Base-by-base conservation (phyloP, 192 early-diverging fungal genomes). In the Allomyces macrogynus region DNA sequence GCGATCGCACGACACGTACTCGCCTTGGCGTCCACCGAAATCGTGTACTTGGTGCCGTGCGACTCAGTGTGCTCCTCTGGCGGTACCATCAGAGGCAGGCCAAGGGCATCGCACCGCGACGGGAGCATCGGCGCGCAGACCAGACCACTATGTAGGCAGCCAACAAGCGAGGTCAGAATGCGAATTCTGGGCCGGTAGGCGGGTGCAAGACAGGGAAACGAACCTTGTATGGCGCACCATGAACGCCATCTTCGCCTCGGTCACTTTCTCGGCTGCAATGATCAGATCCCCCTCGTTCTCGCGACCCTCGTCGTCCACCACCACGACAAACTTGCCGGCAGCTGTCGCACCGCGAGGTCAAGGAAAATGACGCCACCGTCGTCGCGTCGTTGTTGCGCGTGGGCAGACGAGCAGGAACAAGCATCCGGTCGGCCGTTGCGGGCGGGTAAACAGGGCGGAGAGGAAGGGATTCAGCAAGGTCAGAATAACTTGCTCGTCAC, bases 281-380 rank as follows among this genome's bases (percentile, higher is more conserved):
- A 99, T 91, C 61, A 99, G 76, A 73, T 99, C 96, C 42, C 96
- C 96, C 73, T 99, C 96, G 76, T 99, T 99, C 76, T 99, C 96
- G 20, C 94, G 87, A 69, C 96, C 93, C 69, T 97, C 95, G 71
- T 96, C 89, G 76, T 99, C 95, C 67, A 96, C 89, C 4, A 89
- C 95, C 23, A 99, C 74, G 9, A 99, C 77, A 69, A 91, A 89
- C 66, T 93, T 83, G 67, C 89, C 93, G 63, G 72, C 77, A 54
- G 85, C 90, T 74, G 64, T 69, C 1, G 32, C 65, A 23, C 18
- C 63, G 22, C 64, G 66, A 14, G 69, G 32, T 40, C 32, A 40
- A 8, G 32, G 32, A 40, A 40, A 40, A 7, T 40, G 32, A 40
- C 32, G 32, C 32, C 26, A 26, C 26, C 32, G 7, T 40, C 32